phyloP scores from a whole-genome alignment of 495 filamentous ascomycete genomes.

The Daldinia loculata region DNA sequence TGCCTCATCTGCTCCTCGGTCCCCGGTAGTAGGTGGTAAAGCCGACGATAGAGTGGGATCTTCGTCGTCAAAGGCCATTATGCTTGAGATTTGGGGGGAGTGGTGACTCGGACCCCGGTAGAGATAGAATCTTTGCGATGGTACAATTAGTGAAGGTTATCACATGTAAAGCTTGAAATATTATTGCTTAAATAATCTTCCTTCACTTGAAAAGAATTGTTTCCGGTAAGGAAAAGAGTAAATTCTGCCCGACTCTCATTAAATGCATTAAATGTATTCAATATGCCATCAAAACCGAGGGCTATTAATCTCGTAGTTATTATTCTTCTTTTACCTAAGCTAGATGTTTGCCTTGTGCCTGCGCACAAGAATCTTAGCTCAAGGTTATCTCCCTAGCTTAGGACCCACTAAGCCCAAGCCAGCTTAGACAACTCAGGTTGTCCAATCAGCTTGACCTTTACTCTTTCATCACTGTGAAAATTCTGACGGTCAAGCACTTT shows the following conservation, averaged over 20 bases:
- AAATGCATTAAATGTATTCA: no score
- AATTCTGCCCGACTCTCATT: no score
- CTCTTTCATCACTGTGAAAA: neutral
- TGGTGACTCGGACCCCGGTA: neutral
- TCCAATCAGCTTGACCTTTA: neutral
- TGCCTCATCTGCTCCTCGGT: conserved; percentile 32
- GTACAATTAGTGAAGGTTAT: neutral
- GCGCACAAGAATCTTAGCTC: neutral
- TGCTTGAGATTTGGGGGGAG: neutral
- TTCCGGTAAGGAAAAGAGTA: no score
- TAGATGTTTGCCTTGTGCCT: no score
- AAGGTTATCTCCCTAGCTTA: neutral
- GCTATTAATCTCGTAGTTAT: neutral
- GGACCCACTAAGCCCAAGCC: neutral
- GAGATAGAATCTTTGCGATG: neutral
- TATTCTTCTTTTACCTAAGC: neutral
- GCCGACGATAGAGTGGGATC: conserved; percentile 45
- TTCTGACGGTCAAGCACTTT: neutral
- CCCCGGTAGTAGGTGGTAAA: conserved; percentile 8
- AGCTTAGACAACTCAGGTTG: neutral
- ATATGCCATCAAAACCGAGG: no score
- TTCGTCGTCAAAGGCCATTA: conserved; percentile 58
- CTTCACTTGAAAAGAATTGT: neutral
- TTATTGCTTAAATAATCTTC: neutral
- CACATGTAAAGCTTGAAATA: conserved; percentile 10